These are phyloP conservation scores for Tricholoma flavovirens DNA, from an alignment of 768 basidiomycete species.

Conservation along the genomic window DNA sequence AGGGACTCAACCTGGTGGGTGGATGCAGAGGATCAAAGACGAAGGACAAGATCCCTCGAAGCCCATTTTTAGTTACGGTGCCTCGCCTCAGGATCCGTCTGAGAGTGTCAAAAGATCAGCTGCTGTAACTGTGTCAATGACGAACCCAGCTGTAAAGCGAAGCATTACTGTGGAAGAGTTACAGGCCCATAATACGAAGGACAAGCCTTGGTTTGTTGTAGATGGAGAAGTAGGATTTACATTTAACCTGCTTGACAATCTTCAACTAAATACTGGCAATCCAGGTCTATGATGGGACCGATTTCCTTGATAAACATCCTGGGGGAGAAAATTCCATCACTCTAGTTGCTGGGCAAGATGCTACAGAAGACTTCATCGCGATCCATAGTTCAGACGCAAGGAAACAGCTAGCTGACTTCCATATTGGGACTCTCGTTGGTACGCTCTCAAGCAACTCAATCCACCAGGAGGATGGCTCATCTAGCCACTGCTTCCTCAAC, in stretches of 20 bases:
- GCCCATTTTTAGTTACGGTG: slow-evolving; percentile 31
- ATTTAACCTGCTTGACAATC: not conserved
- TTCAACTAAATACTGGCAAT: not conserved
- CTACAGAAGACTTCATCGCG: slow-evolving; percentile 59
- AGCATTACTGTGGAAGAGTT: slow-evolving; percentile 42
- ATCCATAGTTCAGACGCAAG: slow-evolving; percentile 46
- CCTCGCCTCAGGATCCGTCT: not conserved
- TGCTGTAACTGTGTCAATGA: slow-evolving; percentile 31
- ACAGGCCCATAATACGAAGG: slow-evolving; percentile 27
- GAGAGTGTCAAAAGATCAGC: not conserved
- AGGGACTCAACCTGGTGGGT: slow-evolving; percentile 43
- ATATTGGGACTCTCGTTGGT: slow-evolving; percentile 10
- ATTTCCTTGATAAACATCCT: slow-evolving; percentile 50
- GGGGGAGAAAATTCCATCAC: slow-evolving; percentile 52
- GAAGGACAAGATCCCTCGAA: slow-evolving; percentile 35
- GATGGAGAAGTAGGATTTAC: slow-evolving; percentile 31
- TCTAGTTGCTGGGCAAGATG: slow-evolving; percentile 52
- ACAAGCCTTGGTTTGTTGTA: slow-evolving; percentile 46
- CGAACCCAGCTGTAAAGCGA: slow-evolving; percentile 36
- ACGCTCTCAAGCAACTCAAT: slow-evolving; percentile 5
- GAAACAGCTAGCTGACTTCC: slow-evolving; percentile 2
- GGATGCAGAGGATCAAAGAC: slow-evolving; percentile 57
- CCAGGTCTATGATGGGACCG: slow-evolving; percentile 46
- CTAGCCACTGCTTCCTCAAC: slow-evolving; percentile 29
- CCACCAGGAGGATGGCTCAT: slow-evolving; percentile 8